A percentile compares a stretch with the other conserved stretches of the same genome.
Conservation (phyloP, 2,329 filamentous ascomycete species). For the Apiospora saccharicola region DNA sequence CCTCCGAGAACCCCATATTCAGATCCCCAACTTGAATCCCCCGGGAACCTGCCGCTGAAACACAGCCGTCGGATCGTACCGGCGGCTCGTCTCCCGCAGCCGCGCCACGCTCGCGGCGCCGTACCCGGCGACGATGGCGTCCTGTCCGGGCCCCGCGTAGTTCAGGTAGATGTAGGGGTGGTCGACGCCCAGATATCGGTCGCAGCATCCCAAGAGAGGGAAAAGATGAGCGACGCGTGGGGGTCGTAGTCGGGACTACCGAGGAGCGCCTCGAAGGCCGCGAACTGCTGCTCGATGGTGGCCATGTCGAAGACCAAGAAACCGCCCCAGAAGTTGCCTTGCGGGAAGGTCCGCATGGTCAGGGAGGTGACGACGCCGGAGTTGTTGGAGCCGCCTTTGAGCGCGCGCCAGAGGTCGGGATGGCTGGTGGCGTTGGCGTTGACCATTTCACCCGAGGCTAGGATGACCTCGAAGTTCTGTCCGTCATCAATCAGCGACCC, state of each 20-base stretch:
- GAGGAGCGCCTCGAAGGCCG: constrained; percentile 23
- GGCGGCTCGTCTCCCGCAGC: too few relatives aligned
- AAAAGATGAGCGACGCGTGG: constrained; percentile 22
- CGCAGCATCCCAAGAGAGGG: background rate
- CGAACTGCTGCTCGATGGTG: constrained; percentile 29
- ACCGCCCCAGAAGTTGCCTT: constrained; percentile 31
- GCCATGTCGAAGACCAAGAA: constrained; percentile 24
- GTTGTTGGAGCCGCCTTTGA: constrained; percentile 55
- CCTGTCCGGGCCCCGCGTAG: too few relatives aligned
- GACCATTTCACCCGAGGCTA: constrained; percentile 48
- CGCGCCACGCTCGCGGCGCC: too few relatives aligned
- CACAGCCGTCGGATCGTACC: background rate
- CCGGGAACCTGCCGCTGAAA: background rate
- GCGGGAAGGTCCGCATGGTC: background rate
- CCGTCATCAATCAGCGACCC: too few relatives aligned
- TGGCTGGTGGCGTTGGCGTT: constrained; percentile 46
- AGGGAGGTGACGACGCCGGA: constrained; percentile 35
- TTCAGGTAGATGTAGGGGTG: too few relatives aligned
- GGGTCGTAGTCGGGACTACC: constrained; percentile 21
- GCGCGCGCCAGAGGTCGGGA: constrained; percentile 51
- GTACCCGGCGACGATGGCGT: too few relatives aligned
- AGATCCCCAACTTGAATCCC: too few relatives aligned
- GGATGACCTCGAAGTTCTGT: constrained; percentile 50
- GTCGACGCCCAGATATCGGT: too few relatives aligned
- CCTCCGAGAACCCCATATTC: too few relatives aligned